Conservation (phyloP, 192 early-diverging fungal genomes). For the Umbelopsis ramanniana region DNA sequence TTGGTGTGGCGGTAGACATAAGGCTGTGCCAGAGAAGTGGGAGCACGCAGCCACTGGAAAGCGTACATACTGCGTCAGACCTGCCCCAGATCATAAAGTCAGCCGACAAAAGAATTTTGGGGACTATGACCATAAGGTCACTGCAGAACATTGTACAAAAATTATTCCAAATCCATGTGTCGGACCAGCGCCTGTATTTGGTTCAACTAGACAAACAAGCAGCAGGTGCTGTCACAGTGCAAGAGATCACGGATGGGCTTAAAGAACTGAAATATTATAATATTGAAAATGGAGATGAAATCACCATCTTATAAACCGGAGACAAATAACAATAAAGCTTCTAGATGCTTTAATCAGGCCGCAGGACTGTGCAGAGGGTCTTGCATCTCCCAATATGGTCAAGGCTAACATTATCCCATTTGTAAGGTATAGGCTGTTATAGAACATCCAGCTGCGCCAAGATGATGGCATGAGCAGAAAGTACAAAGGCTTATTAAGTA, state of each 20-base stretch:
- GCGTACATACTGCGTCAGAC: background rate
- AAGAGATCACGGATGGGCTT: slow-evolving; percentile 48
- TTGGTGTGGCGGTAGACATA: slow-evolving; percentile 23
- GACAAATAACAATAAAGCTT: background rate
- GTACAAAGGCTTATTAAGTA: background rate
- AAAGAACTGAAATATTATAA: slow-evolving; percentile 57
- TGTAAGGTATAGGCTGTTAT: too few relatives aligned
- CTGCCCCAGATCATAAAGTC: slow-evolving; percentile 28
- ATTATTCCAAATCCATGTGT: slow-evolving; percentile 45
- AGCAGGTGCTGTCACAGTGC: slow-evolving; percentile 25
- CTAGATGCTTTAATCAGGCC: too few relatives aligned
- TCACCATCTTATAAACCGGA: slow-evolving; percentile 31
- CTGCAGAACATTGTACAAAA: slow-evolving; percentile 56
- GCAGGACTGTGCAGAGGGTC: too few relatives aligned
- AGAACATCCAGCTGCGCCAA: too few relatives aligned
- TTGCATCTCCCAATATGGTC: too few relatives aligned
- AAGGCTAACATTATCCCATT: too few relatives aligned
- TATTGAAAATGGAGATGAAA: slow-evolving; percentile 47
- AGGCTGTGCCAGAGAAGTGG: slow-evolving; percentile 33
- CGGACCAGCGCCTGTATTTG: slow-evolving; percentile 45
- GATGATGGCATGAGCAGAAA: background rate
- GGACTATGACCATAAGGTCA: slow-evolving; percentile 54
- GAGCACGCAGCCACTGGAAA: background rate
- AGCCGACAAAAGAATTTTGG: slow-evolving; percentile 39
- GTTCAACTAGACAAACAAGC: slow-evolving; percentile 29